These are phyloP conservation scores for Yarrowia sp. DNA, from an alignment of 805 yeast genomes.

Conservation along the genomic window DNA sequence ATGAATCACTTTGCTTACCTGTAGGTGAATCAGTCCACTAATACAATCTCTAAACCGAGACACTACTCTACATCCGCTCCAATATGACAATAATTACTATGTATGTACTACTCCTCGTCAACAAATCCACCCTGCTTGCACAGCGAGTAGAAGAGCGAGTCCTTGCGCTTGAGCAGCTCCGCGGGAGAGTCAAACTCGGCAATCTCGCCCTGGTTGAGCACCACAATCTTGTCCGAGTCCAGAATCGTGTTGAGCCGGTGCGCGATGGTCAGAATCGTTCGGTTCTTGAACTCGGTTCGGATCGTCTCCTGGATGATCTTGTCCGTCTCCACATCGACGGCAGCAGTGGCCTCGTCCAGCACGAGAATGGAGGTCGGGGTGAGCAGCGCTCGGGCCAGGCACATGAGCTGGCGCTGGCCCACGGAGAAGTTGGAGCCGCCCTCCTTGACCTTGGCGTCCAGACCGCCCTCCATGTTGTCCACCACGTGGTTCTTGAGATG, in stretches of 20 bases:
- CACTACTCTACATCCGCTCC: no score
- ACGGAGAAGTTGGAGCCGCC: conserved; percentile 84
- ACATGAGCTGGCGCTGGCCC: conserved; percentile 84
- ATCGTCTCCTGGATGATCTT: conserved; percentile 76
- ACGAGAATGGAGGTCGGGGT: conserved; percentile 72
- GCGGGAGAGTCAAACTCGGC: conserved; percentile 76
- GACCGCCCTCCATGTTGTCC: conserved; percentile 49
- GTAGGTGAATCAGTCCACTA: no score
- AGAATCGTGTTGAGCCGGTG: conserved; percentile 83
- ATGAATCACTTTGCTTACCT: no score
- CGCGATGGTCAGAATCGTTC: conserved; percentile 85
- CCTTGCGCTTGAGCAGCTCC: conserved; percentile 58
- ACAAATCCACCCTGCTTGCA: conserved; percentile 72
- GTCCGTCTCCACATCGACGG: conserved; percentile 87
- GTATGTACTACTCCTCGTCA: conserved; percentile 38
- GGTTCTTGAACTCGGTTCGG: conserved; percentile 63
- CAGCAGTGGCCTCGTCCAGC: conserved; percentile 86
- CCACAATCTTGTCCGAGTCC: conserved; percentile 79
- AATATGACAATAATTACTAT: conserved; percentile 20
- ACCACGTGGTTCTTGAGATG: conserved; percentile 67
- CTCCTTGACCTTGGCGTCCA: conserved; percentile 60
- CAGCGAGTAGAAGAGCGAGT: conserved; percentile 69
- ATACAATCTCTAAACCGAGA: no score
- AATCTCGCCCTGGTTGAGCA: conserved; percentile 69
- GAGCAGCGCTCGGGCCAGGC: conserved; percentile 80